phyloP scores from a whole-genome alignment of 2,329 filamentous ascomycete species.

The Penicillium vulpinum region DNA sequence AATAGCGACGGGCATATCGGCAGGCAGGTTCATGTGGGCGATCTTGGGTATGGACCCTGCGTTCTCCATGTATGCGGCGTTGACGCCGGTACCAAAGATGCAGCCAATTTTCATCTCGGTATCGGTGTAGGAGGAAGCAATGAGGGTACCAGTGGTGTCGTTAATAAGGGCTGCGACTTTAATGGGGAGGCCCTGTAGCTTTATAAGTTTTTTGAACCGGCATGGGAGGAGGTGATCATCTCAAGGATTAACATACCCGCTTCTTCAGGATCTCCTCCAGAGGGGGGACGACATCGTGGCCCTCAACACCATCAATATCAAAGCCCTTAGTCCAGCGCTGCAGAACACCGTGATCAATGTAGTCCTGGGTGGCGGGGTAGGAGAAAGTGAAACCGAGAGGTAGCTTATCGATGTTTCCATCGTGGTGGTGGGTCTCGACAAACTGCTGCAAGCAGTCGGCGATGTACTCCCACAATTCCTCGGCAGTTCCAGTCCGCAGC shows the following conservation, averaged over 20 bases:
- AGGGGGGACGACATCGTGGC: conserved; percentile 83
- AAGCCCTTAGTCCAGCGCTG: conserved; percentile 98
- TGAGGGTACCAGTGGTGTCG: conserved; percentile 94
- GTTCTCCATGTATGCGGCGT: conserved; percentile 97
- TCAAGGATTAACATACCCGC: conserved; percentile 52
- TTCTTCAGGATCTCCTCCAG: conserved; percentile 75
- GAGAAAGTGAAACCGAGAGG: conserved; percentile 95
- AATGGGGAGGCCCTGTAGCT: conserved; percentile 74
- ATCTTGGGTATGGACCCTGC: conserved; percentile 91
- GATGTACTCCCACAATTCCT: conserved; percentile 93
- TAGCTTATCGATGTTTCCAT: conserved; percentile 59
- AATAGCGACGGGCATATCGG: conserved; percentile 85
- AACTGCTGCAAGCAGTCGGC: conserved; percentile 91
- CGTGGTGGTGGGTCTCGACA: conserved; percentile 77
- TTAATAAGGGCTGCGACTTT: conserved; percentile 93
- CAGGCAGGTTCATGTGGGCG: conserved; percentile 81
- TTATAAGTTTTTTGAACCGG: neutral
- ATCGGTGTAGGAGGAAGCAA: conserved; percentile 97
- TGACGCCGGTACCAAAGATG: conserved; percentile 98
- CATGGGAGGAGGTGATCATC: neutral
- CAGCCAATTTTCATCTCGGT: conserved; percentile 89
- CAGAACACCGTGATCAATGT: conserved; percentile 87
- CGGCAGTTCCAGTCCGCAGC: conserved; percentile 78
- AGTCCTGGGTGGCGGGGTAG: conserved; percentile 89
- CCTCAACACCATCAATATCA: conserved; percentile 89